A percentile compares a stretch with the other conserved stretches of the same genome.
Evolutionary conservation across 768 basidiomycete genomes (phyloP).

Genomic region (Gymnopilus dilepis): DNA sequence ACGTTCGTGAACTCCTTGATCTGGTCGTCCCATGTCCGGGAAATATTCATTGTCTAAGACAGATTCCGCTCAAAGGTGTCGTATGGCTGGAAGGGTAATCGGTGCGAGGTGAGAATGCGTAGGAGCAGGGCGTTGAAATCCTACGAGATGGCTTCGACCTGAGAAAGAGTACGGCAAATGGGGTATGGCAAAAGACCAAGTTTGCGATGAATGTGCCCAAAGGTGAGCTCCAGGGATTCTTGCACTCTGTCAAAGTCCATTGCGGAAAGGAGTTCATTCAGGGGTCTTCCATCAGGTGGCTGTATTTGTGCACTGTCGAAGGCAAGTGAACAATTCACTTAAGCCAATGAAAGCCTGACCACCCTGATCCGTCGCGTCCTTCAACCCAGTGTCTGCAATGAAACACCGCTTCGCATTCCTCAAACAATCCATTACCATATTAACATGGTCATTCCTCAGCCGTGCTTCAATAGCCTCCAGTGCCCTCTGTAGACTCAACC

Average conservation of each 20-base stretch:
- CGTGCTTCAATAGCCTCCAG: conserved; percentile 93
- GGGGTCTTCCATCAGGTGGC: conserved; percentile 98
- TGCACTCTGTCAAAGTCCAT: conserved; percentile 96
- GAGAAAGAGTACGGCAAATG: conserved; percentile 91
- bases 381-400: conserved; percentile 95
- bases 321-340: neutral
- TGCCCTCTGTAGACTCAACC: conserved; percentile 93
- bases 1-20: conserved; percentile 94
- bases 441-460: conserved; percentile 89
- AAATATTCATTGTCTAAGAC: conserved; percentile 73
- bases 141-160: conserved; percentile 96
- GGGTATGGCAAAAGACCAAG: conserved; percentile 96
- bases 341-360: conserved; percentile 29
- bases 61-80: conserved; percentile 91
- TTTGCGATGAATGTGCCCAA: conserved; percentile 93
- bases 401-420: conserved; percentile 97
- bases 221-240: conserved; percentile 85
- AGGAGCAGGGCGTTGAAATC: conserved; percentile 97
- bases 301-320: conserved; percentile 90
- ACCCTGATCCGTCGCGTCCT: conserved; percentile 91
- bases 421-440: conserved; percentile 91
- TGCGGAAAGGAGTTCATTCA: conserved; percentile 96
- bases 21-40: conserved; percentile 86
- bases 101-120: conserved; percentile 87
- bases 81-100: conserved; percentile 93